Evolutionary conservation across 148 eudicot species (phyloP).

Genomic region (Salicornia ramosissima): DNA sequence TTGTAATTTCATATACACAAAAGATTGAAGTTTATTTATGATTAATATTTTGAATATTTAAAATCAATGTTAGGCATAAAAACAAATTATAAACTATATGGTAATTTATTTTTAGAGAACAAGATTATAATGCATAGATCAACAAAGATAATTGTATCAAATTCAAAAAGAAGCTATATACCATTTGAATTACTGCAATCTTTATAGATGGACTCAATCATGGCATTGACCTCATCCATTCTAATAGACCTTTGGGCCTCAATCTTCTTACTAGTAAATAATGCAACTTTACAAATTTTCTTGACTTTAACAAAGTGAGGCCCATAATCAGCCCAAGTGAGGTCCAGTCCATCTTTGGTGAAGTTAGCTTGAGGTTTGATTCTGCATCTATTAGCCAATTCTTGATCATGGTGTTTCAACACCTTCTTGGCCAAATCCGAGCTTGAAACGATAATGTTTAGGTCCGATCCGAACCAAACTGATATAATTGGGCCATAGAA

Average conservation of each 20-base stretch:
- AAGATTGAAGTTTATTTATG: too few relatives aligned
- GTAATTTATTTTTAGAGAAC: too few relatives aligned
- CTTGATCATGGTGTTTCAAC: slow-evolving; percentile 57
- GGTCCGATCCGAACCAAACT: slow-evolving; percentile 53
- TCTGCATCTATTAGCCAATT: slow-evolving; percentile 53
- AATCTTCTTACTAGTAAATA: slow-evolving; percentile 56
- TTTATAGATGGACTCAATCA: slow-evolving; percentile 57
- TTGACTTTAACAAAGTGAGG: slow-evolving; percentile 73
- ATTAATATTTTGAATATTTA: too few relatives aligned
- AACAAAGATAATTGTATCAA: background rate
- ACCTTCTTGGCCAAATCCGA: slow-evolving; percentile 55
- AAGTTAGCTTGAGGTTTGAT: slow-evolving; percentile 39
- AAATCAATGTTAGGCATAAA: too few relatives aligned
- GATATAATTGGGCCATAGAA: slow-evolving; percentile 68
- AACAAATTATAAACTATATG: too few relatives aligned
- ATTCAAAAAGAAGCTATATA: background rate
- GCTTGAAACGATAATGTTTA: slow-evolving; percentile 50
- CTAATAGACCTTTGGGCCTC: slow-evolving; percentile 59
- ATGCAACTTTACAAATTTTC: slow-evolving; percentile 59
- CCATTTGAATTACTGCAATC: slow-evolving; percentile 31
- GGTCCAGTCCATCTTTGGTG: slow-evolving; percentile 55
- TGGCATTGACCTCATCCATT: slow-evolving; percentile 64
- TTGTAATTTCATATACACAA: too few relatives aligned
- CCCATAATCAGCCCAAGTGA: slow-evolving; percentile 82
- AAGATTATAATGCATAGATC: background rate